Conservation (phyloP, 495 filamentous ascomycete genomes). For the Hypoxylon cercidicola region DNA sequence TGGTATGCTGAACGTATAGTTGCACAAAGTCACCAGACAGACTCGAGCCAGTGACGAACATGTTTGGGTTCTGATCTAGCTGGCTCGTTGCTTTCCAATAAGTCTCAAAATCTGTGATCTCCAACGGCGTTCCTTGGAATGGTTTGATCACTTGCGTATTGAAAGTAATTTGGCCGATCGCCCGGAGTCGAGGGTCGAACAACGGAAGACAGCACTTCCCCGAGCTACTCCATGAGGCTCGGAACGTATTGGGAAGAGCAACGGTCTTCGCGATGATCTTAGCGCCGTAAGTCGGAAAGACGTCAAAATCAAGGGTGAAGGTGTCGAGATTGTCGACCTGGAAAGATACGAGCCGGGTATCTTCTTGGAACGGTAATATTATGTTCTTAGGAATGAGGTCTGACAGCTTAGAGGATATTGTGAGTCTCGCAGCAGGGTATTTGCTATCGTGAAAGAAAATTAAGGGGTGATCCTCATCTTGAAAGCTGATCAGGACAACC, state of each 20-base stretch:
- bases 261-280: slow-evolving; percentile 97
- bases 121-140: slow-evolving; percentile 90
- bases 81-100: slow-evolving; percentile 99
- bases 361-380: slow-evolving; percentile 94
- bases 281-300: slow-evolving; percentile 96
- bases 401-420: slow-evolving; percentile 94
- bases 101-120: slow-evolving; percentile 97
- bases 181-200: slow-evolving; percentile 89
- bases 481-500: slow-evolving; percentile 89
- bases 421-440: slow-evolving; percentile 92
- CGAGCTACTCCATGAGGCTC: slow-evolving; percentile 74
- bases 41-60: slow-evolving; percentile 94
- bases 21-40: slow-evolving; percentile 92
- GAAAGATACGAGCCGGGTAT: slow-evolving; percentile 90
- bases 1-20: slow-evolving; percentile 89
- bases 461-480: slow-evolving; percentile 74
- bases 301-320: slow-evolving; percentile 96
- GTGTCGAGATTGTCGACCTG: slow-evolving; percentile 92
- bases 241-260: slow-evolving; percentile 86
- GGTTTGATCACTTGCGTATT: slow-evolving; percentile 96
- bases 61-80: slow-evolving; percentile 80
- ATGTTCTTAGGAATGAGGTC: slow-evolving; percentile 96
- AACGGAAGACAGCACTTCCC: slow-evolving; percentile 86
- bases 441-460: slow-evolving; percentile 94
- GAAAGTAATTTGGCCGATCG: slow-evolving; percentile 95